Evolutionary conservation across 2,329 filamentous ascomycete genomes (phyloP), one percentile per base, ranked within the genome.

Genomic region (Epichloe coenophiala): DNA sequence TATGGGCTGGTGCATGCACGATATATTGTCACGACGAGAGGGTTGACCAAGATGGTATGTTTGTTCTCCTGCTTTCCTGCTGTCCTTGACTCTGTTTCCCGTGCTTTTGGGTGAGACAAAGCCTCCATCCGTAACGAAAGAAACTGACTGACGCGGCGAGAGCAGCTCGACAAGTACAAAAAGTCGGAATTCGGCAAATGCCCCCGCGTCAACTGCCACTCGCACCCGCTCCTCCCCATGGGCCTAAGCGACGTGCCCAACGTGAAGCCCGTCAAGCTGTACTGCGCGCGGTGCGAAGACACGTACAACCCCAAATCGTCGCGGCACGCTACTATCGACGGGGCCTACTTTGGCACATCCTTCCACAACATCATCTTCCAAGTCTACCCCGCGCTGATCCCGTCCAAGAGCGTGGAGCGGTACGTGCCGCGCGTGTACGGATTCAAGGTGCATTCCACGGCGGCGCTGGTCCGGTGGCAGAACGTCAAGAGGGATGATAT

Each of bases 341-440:
- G 93, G 56, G 93, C 93, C 57, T 98, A 97, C 76, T 98, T 98
- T 60, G 93, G 93, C 59, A 90, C 91, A 45, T 95, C 88, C 3
- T 98, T 98, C 75, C 91, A 96, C 76, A 96, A 96, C 71, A 96
- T 98, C 69, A 81, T 98, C 55, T 97, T 98, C 74, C 93, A 98
- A 68, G 93, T 98, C 50, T 97, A 97, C 66, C 91, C 93, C 5
- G 82, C 86, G 23, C 77, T 98, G 59, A 81, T 94, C 48, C 93
- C 93, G 3, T 74, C 81, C 58, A 98, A 97, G 76, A 88, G 81
- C 59, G 75, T 83, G 55, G 83, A 88, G 56, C 81, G 93, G 58
- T 96, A 97, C 68, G 80, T 91, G 51, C 93, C 93, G 23, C 81
- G 86, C 52, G 85, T 95, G 54, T 98, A 93, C 66, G 93, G 93